phyloP scores from a whole-genome alignment of 345 rosid genomes.

The Populus pruinosa region DNA sequence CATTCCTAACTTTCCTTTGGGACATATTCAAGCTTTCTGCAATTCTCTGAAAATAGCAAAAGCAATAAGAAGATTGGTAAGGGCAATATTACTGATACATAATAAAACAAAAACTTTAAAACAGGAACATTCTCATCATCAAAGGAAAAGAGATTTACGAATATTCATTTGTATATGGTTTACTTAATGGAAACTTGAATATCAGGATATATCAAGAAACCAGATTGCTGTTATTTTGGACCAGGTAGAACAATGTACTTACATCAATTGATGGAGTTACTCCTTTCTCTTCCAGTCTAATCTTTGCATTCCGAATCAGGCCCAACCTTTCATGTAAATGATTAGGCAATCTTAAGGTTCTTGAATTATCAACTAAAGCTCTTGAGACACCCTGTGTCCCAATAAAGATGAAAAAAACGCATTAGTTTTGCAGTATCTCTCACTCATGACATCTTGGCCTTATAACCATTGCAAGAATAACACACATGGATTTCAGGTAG shows the following conservation, averaged over 20 bases:
- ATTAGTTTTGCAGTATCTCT: conserved; percentile 14
- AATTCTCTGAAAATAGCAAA: conserved; percentile 58
- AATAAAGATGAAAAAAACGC: conserved; percentile 7
- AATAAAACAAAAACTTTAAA: background rate
- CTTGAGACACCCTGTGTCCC: conserved; percentile 77
- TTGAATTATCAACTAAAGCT: conserved; percentile 82
- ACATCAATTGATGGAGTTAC: conserved; percentile 81
- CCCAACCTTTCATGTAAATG: conserved; percentile 85
- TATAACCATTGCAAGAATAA: background rate
- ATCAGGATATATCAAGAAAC: background rate
- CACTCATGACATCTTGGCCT: background rate
- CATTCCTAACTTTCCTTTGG: conserved; percentile 86
- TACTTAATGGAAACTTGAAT: background rate
- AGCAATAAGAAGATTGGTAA: background rate
- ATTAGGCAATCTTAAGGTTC: conserved; percentile 80
- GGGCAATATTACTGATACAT: background rate
- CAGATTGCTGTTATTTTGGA: background rate
- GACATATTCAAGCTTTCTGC: conserved; percentile 88
- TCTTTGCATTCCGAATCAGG: conserved; percentile 81
- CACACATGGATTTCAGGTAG: background rate
- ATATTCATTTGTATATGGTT: background rate
- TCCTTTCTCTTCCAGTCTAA: conserved; percentile 79
- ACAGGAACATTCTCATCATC: background rate
- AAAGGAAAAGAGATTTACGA: background rate
- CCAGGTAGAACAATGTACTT: conserved; percentile 30